These are phyloP conservation scores for Arabidopsis lyrata DNA, from an alignment of 441 rosid genomes.

Conservation along the genomic window DNA sequence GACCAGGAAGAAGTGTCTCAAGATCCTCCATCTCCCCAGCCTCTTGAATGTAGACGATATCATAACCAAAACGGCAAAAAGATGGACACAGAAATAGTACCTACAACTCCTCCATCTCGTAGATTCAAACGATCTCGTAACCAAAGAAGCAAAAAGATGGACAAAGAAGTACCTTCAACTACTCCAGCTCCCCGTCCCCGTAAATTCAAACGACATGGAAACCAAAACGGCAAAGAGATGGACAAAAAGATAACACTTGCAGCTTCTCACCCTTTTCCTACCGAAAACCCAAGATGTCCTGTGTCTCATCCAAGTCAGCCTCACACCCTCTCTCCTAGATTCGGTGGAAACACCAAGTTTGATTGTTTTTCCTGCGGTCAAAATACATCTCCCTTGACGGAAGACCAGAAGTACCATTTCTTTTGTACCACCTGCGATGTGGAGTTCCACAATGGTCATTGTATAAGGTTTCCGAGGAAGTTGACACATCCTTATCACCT, in stretches of 20 bases:
- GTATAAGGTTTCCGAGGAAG: neutral
- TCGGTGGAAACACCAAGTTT: neutral
- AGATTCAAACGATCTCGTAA: neutral
- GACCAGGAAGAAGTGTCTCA: neutral
- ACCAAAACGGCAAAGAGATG: no score
- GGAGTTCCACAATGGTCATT: constrained; percentile 2
- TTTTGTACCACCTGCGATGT: neutral
- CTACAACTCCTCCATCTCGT: neutral
- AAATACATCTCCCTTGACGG: neutral
- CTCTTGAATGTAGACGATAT: neutral
- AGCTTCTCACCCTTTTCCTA: neutral
- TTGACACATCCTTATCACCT: constrained; percentile 22
- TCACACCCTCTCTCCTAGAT: neutral
- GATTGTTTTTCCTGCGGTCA: neutral
- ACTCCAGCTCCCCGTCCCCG: neutral
- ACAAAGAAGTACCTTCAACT: neutral
- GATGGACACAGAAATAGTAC: neutral
- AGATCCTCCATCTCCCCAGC: neutral
- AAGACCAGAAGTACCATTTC: neutral
- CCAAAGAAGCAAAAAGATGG: neutral
- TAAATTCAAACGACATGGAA: no score
- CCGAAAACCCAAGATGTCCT: neutral
- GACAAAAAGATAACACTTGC: neutral
- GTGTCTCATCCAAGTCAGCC: constrained; percentile 2
- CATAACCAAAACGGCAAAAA: neutral